Conservation (phyloP, 805 yeast genomes). For the Zygotorulaspora florentina region DNA sequence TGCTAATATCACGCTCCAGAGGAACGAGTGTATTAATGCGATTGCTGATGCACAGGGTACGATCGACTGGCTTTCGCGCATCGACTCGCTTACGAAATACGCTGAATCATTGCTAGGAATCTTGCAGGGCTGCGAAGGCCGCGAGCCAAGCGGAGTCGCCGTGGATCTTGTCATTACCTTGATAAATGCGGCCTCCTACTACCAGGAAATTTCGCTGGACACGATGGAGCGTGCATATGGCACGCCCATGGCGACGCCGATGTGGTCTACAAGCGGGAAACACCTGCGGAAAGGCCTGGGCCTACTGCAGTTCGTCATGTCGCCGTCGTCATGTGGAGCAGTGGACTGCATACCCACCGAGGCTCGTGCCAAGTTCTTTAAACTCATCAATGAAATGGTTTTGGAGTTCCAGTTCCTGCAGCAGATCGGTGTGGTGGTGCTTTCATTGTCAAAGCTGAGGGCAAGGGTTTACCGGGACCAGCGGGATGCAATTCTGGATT, state of each 20-base stretch:
- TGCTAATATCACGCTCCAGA: slow-evolving; percentile 6
- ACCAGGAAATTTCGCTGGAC: slow-evolving; percentile 22
- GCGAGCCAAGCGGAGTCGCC: background rate
- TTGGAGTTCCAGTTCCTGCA: slow-evolving; percentile 24
- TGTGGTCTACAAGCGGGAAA: slow-evolving; percentile 29
- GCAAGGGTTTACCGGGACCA: slow-evolving; percentile 19
- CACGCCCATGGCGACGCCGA: slow-evolving; percentile 14
- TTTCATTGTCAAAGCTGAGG: slow-evolving; percentile 32
- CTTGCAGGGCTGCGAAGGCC: background rate
- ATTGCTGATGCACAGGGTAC: background rate
- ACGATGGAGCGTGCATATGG: slow-evolving; percentile 28
- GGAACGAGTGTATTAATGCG: slow-evolving; percentile 9
- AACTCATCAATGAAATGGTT: slow-evolving; percentile 8
- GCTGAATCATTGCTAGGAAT: slow-evolving; percentile 6
- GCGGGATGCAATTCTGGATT: slow-evolving; percentile 27
- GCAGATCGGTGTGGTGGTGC: slow-evolving; percentile 28
- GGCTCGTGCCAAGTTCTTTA: background rate
- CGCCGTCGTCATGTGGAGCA: background rate
- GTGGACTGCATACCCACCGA: background rate
- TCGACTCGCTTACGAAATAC: slow-evolving; percentile 13
- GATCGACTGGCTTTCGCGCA: slow-evolving; percentile 9
- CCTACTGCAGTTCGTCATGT: slow-evolving; percentile 17
- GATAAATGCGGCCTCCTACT: slow-evolving; percentile 21
- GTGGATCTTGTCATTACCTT: slow-evolving; percentile 9
- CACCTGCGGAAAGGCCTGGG: slow-evolving; percentile 30